These are phyloP conservation scores for Phytopythium cucurbitacearum DNA, from an alignment of 352 stramenopile species.

Conservation along the genomic window DNA sequence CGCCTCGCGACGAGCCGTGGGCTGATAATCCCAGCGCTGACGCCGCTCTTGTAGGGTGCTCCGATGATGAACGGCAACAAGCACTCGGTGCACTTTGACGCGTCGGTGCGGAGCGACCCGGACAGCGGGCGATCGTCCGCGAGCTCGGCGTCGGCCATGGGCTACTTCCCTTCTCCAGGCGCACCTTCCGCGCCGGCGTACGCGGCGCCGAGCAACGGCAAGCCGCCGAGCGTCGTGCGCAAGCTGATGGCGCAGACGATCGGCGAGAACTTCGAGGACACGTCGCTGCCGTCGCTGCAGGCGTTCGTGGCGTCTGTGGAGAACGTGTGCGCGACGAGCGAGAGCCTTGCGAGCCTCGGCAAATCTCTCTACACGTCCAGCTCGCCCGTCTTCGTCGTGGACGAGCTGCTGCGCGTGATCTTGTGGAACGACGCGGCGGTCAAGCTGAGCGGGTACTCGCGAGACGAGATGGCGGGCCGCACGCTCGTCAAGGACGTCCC, in stretches of 20 bases:
- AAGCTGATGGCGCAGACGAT: constrained; percentile 81
- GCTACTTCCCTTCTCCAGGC: not conserved
- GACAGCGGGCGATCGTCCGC: constrained; percentile 42
- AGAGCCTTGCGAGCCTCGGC: constrained; percentile 75
- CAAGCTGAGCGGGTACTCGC: constrained; percentile 63
- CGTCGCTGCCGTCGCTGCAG: constrained; percentile 61
- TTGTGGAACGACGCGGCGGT: constrained; percentile 82
- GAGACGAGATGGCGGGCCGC: constrained; percentile 79
- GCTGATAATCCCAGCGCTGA: not conserved
- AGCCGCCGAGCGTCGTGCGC: constrained; percentile 45
- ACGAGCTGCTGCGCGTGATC: constrained; percentile 83
- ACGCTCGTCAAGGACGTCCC: constrained; percentile 67
- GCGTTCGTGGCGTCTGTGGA: constrained; percentile 69
- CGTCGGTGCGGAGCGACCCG: constrained; percentile 38
- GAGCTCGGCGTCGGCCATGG: constrained; percentile 9
- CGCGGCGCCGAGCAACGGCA: constrained; percentile 4
- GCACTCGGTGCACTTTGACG: constrained; percentile 72
- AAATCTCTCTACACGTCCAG: constrained; percentile 81
- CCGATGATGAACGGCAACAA: constrained; percentile 51
- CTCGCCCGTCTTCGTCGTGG: constrained; percentile 76
- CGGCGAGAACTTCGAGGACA: constrained; percentile 69
- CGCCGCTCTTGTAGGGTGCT: too few relatives aligned
- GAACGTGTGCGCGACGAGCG: constrained; percentile 66
- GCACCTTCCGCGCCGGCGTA: constrained; percentile 2
- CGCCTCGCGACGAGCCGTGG: not conserved